Evolutionary conservation across 495 filamentous ascomycete genomes (phyloP).

Genomic region (Durotheca rogersii): DNA sequence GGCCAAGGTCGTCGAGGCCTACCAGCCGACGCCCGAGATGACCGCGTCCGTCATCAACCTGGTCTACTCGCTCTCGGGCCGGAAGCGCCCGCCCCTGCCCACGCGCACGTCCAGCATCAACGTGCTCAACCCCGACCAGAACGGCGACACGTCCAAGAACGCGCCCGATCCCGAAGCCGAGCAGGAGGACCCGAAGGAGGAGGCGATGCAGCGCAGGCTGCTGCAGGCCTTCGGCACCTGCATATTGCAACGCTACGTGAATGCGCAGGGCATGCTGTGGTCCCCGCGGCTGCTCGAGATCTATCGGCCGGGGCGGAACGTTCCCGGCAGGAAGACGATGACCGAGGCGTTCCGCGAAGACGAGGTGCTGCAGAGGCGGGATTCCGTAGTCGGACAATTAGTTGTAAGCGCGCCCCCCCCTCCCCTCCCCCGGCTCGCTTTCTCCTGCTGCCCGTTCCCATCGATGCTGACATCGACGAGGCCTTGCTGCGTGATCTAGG

Average conservation of each 20-base stretch:
- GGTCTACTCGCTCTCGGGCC: slow-evolving; percentile 69
- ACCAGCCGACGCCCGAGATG: slow-evolving; percentile 62
- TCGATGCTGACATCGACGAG: slow-evolving; percentile 38
- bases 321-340: slow-evolving; percentile 58
- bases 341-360: slow-evolving; percentile 62
- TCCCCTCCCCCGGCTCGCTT: too few relatives aligned
- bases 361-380: slow-evolving; percentile 62
- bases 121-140: slow-evolving; percentile 47
- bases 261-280: slow-evolving; percentile 67
- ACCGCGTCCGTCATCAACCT: slow-evolving; percentile 75
- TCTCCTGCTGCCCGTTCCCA: too few relatives aligned
- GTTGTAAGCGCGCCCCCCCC: slow-evolving; percentile 53
- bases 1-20: slow-evolving; percentile 70
- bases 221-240: slow-evolving; percentile 86
- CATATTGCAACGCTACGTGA: slow-evolving; percentile 77
- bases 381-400: slow-evolving; percentile 74
- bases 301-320: slow-evolving; percentile 59
- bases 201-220: slow-evolving; percentile 63
- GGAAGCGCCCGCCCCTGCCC: slow-evolving; percentile 72
- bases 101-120: slow-evolving; percentile 65
- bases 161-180: slow-evolving; percentile 84
- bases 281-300: slow-evolving; percentile 74
- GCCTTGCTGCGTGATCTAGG: slow-evolving; percentile 73
- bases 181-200: slow-evolving; percentile 59
- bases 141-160: slow-evolving; percentile 49